These are phyloP conservation scores for Ceriops zippeliana DNA, from an alignment of 345 rosid species.

Conservation along the genomic window DNA sequence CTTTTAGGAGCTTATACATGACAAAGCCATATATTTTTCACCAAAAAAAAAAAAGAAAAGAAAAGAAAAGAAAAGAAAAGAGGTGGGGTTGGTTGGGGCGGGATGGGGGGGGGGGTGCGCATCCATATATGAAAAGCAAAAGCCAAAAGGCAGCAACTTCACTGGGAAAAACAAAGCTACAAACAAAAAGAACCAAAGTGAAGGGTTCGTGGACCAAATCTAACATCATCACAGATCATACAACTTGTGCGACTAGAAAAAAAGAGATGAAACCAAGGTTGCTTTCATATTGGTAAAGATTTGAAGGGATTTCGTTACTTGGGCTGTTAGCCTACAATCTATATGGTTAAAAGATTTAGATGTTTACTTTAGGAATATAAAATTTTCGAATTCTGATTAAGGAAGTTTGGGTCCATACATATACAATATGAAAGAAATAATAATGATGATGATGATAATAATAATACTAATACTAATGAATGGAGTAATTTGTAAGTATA, in stretches of 20 bases:
- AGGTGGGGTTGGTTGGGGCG: too few species aligned
- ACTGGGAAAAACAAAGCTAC: conserved; percentile 8
- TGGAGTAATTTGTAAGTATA: too few species aligned
- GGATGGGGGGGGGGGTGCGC: neutral
- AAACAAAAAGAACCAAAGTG: conserved; percentile 4
- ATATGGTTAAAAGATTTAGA: too few species aligned
- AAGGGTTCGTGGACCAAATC: neutral
- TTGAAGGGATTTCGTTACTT: neutral
- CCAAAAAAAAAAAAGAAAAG: too few species aligned
- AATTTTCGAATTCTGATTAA: too few species aligned
- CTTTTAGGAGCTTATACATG: conserved; percentile 11
- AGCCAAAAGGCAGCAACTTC: neutral
- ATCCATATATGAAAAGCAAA: conserved; percentile 6
- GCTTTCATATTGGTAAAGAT: neutral
- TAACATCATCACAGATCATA: neutral
- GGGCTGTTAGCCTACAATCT: neutral
- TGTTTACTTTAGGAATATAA: too few species aligned
- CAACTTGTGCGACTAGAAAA: neutral
- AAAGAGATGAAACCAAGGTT: neutral
- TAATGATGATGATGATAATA: too few species aligned
- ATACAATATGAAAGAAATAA: too few species aligned
- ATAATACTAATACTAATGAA: too few species aligned
- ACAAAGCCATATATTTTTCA: neutral
- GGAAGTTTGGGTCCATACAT: too few species aligned
- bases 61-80: too few species aligned